Evolutionary conservation across 1,139 yeast genomes (phyloP).

Genomic region (Suhomyces atakaporum): DNA sequence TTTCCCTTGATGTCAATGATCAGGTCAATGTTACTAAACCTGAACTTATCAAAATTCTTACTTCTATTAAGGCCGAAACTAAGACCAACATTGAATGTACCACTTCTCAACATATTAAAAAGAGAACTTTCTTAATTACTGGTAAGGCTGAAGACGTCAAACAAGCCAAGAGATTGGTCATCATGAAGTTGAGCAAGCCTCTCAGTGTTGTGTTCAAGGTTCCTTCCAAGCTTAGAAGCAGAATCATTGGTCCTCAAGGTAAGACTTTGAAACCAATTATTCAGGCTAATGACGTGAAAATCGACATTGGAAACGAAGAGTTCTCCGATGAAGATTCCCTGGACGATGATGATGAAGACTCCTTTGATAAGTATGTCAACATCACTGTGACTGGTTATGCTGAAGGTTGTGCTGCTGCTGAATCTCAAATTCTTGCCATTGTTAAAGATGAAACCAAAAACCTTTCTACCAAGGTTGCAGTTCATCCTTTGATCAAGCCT

Average conservation of each 20-base stretch:
- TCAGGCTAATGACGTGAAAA: conserved; percentile 66
- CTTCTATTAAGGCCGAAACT: conserved; percentile 60
- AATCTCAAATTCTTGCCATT: conserved; percentile 65
- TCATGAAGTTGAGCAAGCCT: conserved; percentile 78
- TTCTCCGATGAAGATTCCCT: conserved; percentile 18
- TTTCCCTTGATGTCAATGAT: conserved; percentile 66
- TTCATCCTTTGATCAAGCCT: conserved; percentile 52
- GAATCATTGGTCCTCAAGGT: conserved; percentile 90
- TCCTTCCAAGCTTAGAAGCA: conserved; percentile 78
- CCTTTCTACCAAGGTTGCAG: conserved; percentile 49
- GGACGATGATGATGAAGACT: conserved; percentile 33
- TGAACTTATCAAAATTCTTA: conserved; percentile 65
- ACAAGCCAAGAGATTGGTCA: conserved; percentile 73
- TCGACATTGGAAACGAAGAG: conserved; percentile 66
- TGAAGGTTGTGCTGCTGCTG: conserved; percentile 80
- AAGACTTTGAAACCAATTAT: conserved; percentile 77
- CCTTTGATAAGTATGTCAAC: conserved; percentile 55
- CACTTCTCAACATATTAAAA: conserved; percentile 71
- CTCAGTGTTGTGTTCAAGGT: conserved; percentile 60
- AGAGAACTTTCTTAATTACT: conserved; percentile 81
- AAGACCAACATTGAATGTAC: conserved; percentile 82
- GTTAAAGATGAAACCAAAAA: conserved; percentile 74
- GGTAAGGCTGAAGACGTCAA: conserved; percentile 73
- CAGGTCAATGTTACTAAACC: conserved; percentile 64
- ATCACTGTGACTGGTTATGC: conserved; percentile 81